Evolutionary conservation across 805 yeast species (phyloP), one percentile per base, ranked within the genome.

Genomic region (Scheffersomyces lignosus): DNA sequence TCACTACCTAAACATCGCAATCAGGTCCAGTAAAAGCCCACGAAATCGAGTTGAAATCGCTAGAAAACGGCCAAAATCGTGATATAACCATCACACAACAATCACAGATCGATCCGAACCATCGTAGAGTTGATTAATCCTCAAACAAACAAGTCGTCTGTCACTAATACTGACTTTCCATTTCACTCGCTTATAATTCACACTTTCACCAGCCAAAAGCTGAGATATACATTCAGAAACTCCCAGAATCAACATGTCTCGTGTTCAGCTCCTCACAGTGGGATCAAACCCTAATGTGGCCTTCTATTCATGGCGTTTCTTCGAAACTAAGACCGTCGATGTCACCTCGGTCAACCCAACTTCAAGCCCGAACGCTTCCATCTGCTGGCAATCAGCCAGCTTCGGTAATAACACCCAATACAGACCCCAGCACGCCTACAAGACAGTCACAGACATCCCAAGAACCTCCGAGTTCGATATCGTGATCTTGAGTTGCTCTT

Each of bases 221-320:
- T n/a, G n/a, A n/a, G n/a, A n/a, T n/a, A n/a, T n/a, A n/a, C 15
- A 13, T 26, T 26, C 13, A 8, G 7, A 13, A 13, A 26, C n/a
- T 30, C 12, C 18, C 12, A 29, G 8, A 26, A n/a, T 13, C 29
- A 14, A 8, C 6, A 30, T 30, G 33, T 30, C 39, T 18, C 12
- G 15, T 20, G 24, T 25, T 12, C 29, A 18, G 15, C 15, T 36
- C 25, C 36, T 38, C 26, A 41, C 64, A 45, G 75, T 77, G 44
- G 87, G 87, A 20, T 54, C 68, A 7, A 77, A 75, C 54, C 80
- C 86, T 22, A 77, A 78, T 54, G 53, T 80, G 33, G 67, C 76
- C 22, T 80, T 77, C 56, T 81, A 81, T 55, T 72, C 74, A 13
- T 78, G 82, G 82, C 65, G 81, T 34, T 52, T 80, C 25, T 73